Evolutionary conservation across 2,329 filamentous ascomycete species (phyloP).

Genomic region (Teratosphaeriaceae sp.): DNA sequence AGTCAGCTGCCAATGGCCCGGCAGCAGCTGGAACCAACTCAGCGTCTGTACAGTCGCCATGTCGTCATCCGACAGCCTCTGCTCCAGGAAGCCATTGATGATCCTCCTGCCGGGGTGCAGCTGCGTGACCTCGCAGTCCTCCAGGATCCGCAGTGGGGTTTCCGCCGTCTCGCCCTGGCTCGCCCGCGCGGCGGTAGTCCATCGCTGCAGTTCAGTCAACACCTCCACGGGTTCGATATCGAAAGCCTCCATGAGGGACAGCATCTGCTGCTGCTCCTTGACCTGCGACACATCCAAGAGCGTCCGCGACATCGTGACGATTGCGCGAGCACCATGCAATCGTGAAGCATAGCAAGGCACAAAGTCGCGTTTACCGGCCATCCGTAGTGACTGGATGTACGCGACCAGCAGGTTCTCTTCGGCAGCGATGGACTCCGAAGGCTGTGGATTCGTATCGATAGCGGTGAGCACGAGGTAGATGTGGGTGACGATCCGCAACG

Average conservation of each 20-base stretch:
- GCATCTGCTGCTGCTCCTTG: constrained; percentile 58
- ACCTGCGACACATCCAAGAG: constrained; percentile 64
- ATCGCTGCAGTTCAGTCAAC: constrained; percentile 58
- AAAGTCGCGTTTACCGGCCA: constrained; percentile 65
- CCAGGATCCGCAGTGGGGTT: constrained; percentile 39
- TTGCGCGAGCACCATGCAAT: constrained; percentile 57
- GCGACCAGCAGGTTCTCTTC: constrained; percentile 71
- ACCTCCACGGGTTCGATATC: constrained; percentile 67
- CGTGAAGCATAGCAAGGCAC: constrained; percentile 86
- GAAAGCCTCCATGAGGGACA: constrained; percentile 69
- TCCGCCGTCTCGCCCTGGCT: not conserved
- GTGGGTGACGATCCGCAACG: constrained; percentile 40
- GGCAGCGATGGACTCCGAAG: constrained; percentile 38
- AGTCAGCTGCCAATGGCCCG: constrained; percentile 64
- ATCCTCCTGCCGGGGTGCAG: constrained; percentile 56
- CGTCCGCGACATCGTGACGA: constrained; percentile 68
- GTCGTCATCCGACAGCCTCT: constrained; percentile 51
- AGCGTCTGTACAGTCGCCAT: constrained; percentile 73
- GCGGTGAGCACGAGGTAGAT: constrained; percentile 60
- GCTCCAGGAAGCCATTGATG: constrained; percentile 59
- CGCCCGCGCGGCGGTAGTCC: constrained; percentile 21
- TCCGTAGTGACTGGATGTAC: constrained; percentile 74
- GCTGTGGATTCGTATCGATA: constrained; percentile 37
- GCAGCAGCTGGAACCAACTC: constrained; percentile 76
- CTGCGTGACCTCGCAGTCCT: constrained; percentile 41